Conservation (phyloP, 176 grass and related monocot species). For the Raddia distichophylla region DNA sequence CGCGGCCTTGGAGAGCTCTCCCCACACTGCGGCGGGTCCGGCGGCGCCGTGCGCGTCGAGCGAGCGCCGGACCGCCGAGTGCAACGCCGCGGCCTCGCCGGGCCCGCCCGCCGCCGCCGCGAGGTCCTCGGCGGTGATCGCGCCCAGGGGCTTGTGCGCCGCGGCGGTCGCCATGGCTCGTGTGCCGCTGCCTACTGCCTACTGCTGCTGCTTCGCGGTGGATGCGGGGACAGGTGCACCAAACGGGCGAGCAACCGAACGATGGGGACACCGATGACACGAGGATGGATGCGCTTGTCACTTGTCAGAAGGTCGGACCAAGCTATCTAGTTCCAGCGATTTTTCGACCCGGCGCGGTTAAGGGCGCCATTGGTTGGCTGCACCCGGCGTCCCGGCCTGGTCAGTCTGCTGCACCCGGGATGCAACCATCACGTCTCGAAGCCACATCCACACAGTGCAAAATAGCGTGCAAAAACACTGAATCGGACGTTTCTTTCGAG, state of each 20-base stretch:
- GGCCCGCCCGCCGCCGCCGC: constrained; percentile 54
- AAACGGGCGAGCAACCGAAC: constrained; percentile 20
- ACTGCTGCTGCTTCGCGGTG: background rate
- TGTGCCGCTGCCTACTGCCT: background rate
- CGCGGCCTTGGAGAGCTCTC: constrained; percentile 51
- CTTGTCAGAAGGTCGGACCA: background rate
- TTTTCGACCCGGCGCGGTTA: background rate
- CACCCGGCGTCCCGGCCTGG: too few relatives aligned
- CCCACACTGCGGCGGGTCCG: constrained; percentile 58
- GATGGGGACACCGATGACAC: background rate
- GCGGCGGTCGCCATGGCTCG: constrained; percentile 28
- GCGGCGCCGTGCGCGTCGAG: constrained; percentile 31
- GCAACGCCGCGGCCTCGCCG: constrained; percentile 49
- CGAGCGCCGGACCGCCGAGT: constrained; percentile 37
- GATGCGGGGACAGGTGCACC: constrained; percentile 38
- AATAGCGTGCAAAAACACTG: too few relatives aligned
- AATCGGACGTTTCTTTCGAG: too few relatives aligned
- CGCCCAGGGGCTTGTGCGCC: constrained; percentile 60
- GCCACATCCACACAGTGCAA: too few relatives aligned
- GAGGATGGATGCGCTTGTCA: background rate
- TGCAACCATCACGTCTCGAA: too few relatives aligned
- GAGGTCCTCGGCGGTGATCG: constrained; percentile 69
- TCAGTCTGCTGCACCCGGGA: too few relatives aligned
- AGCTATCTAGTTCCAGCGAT: background rate
- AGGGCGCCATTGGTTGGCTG: too few relatives aligned